These are phyloP conservation scores for Tetrahymena elliotti DNA, from an alignment of 73 alveolate species.

Conservation along the genomic window DNA sequence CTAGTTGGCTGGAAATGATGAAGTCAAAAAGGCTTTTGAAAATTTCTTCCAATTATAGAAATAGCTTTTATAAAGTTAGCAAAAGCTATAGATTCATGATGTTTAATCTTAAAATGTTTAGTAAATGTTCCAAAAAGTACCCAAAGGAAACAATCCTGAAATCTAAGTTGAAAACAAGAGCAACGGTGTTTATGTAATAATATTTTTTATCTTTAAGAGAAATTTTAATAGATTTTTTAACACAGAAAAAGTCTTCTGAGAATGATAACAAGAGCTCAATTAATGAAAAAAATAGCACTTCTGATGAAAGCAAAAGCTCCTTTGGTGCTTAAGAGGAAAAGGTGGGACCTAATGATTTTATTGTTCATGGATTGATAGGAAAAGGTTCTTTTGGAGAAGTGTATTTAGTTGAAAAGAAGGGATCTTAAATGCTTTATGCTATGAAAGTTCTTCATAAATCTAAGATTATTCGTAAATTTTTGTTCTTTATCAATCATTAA, in stretches of 20 bases:
- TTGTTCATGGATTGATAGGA: conserved; percentile 57
- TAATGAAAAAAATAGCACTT: conserved; percentile 17
- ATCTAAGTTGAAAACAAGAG: neutral
- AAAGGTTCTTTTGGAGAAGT: conserved; percentile 96
- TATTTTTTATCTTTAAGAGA: too few species aligned
- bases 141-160: neutral
- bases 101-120: neutral
- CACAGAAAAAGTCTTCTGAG: conserved; percentile 2
- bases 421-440: conserved; percentile 67
- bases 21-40: neutral
- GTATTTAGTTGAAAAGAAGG: conserved; percentile 75
- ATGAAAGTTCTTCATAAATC: conserved; percentile 90
- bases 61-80: neutral
- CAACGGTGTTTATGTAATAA: neutral
- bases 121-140: neutral
- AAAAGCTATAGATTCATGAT: neutral
- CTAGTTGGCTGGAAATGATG: neutral
- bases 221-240: too few species aligned
- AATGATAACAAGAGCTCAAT: conserved; percentile 15
- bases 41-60: neutral
- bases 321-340: conserved; percentile 24
- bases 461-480: conserved; percentile 50
- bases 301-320: conserved; percentile 25
- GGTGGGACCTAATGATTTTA: conserved; percentile 41
- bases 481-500: neutral